Conservation (phyloP, 441 rosid genomes). For the Adansonia rubrostipa region DNA sequence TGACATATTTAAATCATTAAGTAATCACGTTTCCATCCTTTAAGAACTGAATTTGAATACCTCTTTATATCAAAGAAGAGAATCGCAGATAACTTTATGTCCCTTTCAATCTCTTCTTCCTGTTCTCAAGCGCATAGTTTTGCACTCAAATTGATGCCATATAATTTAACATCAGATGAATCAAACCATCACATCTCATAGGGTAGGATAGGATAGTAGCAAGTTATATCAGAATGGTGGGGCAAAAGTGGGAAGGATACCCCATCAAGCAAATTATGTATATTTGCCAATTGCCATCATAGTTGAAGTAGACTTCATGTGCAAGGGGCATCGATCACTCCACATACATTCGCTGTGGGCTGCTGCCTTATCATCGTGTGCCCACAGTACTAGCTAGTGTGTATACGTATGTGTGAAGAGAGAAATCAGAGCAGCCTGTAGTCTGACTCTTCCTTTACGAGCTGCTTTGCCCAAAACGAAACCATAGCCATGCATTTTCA, state of each 20-base stretch:
- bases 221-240: neutral
- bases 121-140: neutral
- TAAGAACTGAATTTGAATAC: no score
- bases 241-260: neutral
- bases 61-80: no score
- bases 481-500: conserved; percentile 16
- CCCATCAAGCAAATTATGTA: neutral
- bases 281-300: neutral
- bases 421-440: neutral
- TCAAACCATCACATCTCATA: neutral
- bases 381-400: neutral
- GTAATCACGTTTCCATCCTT: no score
- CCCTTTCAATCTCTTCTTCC: no score
- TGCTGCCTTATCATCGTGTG: neutral
- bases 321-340: neutral
- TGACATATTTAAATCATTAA: no score
- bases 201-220: neutral
- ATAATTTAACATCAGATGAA: neutral
- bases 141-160: neutral
- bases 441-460: neutral
- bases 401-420: neutral
- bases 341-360: neutral
- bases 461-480: neutral
- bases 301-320: neutral
- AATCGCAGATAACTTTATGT: no score